Conservation (phyloP, 1,284 basidiomycete genomes). For the Leccinum fuscescens region DNA sequence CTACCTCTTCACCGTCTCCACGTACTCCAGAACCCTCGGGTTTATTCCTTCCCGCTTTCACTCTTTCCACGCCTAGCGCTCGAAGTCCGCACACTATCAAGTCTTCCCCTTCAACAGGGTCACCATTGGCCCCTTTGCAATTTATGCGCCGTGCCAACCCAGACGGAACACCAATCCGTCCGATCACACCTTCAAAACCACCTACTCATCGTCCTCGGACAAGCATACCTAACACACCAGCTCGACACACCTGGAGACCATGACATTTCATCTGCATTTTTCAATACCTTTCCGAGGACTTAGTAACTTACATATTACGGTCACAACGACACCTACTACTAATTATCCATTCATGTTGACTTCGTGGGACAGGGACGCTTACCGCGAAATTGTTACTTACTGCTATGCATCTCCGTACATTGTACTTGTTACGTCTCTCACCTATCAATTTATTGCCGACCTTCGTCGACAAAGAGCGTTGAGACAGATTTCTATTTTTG, state of each 20-base stretch:
- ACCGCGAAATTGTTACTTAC: conserved; percentile 23
- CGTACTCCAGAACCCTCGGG: conserved; percentile 66
- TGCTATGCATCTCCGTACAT: conserved; percentile 21
- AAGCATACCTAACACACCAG: conserved; percentile 36
- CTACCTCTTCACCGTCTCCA: conserved; percentile 52
- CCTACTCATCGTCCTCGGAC: conserved; percentile 32
- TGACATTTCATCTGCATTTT: conserved; percentile 24
- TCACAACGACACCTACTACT: conserved; percentile 20
- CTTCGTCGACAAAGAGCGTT: background rate
- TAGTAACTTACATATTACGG: conserved; percentile 12
- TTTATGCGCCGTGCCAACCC: conserved; percentile 54
- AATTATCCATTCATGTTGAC: conserved; percentile 35
- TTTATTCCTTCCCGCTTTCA: conserved; percentile 46
- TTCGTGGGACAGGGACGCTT: conserved; percentile 28
- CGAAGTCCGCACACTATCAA: conserved; percentile 45
- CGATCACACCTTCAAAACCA: conserved; percentile 44
- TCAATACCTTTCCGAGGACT: conserved; percentile 18
- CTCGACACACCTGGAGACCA: conserved; percentile 37
- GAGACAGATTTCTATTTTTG: conserved; percentile 10
- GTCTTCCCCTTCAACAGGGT: conserved; percentile 46
- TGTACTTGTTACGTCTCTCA: conserved; percentile 28
- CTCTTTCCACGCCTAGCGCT: conserved; percentile 47
- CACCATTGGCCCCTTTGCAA: conserved; percentile 54
- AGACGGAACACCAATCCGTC: conserved; percentile 37
- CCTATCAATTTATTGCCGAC: conserved; percentile 15